These are phyloP conservation scores for Leucocoprinus leucothites DNA, from an alignment of 768 basidiomycete species.

Conservation along the genomic window DNA sequence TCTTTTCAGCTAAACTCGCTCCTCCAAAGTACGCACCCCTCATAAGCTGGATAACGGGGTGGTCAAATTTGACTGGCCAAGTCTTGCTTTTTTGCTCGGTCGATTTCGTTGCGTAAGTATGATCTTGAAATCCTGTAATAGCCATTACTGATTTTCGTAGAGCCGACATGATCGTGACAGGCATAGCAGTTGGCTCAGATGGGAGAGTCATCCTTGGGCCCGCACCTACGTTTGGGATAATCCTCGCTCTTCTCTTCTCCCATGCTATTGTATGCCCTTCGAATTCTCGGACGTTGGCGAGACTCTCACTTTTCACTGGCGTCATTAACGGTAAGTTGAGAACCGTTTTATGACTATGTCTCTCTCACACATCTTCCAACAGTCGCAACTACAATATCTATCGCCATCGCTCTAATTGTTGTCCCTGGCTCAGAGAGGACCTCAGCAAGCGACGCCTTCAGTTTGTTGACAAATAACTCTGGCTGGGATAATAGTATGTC, in stretches of 20 bases:
- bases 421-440: constrained; percentile 44
- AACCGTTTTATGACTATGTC: neutral
- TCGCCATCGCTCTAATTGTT: constrained; percentile 49
- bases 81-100: constrained; percentile 44
- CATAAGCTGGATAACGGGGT: constrained; percentile 61
- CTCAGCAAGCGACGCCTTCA: constrained; percentile 58
- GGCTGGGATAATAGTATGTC: constrained; percentile 52
- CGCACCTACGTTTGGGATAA: constrained; percentile 55
- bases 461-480: constrained; percentile 57
- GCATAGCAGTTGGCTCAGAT: constrained; percentile 51
- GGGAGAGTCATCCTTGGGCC: constrained; percentile 40
- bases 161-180: constrained; percentile 65
- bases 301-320: constrained; percentile 56
- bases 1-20: constrained; percentile 74
- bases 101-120: too few species aligned
- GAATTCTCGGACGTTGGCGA: constrained; percentile 51
- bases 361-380: neutral
- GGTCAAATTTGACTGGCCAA: constrained; percentile 48
- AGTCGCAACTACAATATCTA: constrained; percentile 59
- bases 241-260: constrained; percentile 48
- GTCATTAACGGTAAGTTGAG: constrained; percentile 48
- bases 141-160: constrained; percentile 1
- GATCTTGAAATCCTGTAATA: too few species aligned
- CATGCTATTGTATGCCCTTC: constrained; percentile 61
- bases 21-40: constrained; percentile 58